A percentile compares a stretch with the other conserved stretches of the same genome.
phyloP scores from a whole-genome alignment of 2,329 filamentous ascomycete species.

The Phoma sp. region DNA sequence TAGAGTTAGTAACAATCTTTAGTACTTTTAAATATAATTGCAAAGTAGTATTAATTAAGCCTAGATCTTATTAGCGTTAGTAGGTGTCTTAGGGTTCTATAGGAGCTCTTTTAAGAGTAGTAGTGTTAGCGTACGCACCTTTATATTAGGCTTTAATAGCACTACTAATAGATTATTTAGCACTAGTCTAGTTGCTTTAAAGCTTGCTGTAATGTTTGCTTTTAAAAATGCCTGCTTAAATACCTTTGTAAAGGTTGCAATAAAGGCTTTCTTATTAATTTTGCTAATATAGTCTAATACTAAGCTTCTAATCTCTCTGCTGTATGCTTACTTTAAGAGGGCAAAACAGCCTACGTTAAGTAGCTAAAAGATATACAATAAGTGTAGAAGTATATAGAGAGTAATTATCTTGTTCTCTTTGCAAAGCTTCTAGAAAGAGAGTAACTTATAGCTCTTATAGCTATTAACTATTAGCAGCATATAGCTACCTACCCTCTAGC shows the following conservation, averaged over 20 bases:
- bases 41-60: conserved; percentile 6
- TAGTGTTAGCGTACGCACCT: no score
- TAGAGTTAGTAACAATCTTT: not conserved
- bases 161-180: conserved; percentile 40
- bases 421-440: conserved; percentile 14
- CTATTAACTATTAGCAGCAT: no score
- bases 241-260: not conserved
- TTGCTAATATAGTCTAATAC: not conserved
- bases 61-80: not conserved
- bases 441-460: no score
- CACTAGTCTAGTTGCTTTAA: conserved; percentile 41
- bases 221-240: conserved; percentile 7
- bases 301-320: conserved; percentile 12
- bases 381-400: not conserved
- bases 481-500: no score
- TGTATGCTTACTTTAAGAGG: conserved; percentile 42
- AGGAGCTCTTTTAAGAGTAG: not conserved
- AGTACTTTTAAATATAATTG: not conserved
- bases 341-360: not conserved
- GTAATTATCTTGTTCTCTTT: conserved; percentile 1
- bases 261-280: conserved; percentile 11
- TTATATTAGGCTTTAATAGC: conserved; percentile 10
- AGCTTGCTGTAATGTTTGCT: conserved; percentile 35
- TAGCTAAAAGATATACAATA: not conserved
- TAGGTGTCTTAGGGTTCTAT: no score